These are phyloP conservation scores for Moesziomyces antarcticus DNA, from an alignment of 1,284 basidiomycete genomes.

Conservation along the genomic window DNA sequence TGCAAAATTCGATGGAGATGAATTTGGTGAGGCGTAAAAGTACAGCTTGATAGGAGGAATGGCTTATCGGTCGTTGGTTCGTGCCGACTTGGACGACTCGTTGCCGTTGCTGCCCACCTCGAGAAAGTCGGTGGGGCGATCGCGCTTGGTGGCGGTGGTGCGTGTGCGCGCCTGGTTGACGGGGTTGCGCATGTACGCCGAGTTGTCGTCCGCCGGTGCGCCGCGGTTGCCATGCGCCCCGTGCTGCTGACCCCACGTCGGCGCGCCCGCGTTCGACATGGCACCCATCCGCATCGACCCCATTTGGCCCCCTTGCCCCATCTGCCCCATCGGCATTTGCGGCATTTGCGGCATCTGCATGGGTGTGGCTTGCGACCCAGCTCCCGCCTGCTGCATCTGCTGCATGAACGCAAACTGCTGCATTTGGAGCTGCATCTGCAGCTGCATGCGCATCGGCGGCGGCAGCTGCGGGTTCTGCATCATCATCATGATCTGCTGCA, in stretches of 20 bases:
- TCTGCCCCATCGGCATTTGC: slow-evolving; percentile 1
- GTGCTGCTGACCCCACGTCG: slow-evolving; percentile 39
- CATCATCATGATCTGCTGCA: slow-evolving; percentile 66
- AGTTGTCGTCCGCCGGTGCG: slow-evolving; percentile 41
- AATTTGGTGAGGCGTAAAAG: not conserved
- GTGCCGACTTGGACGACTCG: slow-evolving; percentile 32
- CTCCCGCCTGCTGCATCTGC: slow-evolving; percentile 39
- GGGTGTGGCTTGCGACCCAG: not conserved
- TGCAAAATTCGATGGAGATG: too few species aligned
- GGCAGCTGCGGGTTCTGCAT: slow-evolving; percentile 63
- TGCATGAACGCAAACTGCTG: slow-evolving; percentile 63
- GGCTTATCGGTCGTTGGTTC: slow-evolving; percentile 14
- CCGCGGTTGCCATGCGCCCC: slow-evolving; percentile 22
- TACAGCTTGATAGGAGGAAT: not conserved
- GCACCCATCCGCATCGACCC: slow-evolving; percentile 36
- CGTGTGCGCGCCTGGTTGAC: slow-evolving; percentile 33
- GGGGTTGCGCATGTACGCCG: slow-evolving; percentile 48
- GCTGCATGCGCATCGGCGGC: slow-evolving; percentile 64
- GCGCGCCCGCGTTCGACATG: slow-evolving; percentile 6
- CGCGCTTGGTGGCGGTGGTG: slow-evolving; percentile 35
- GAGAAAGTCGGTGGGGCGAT: slow-evolving; percentile 53
- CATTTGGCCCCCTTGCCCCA: slow-evolving; percentile 27
- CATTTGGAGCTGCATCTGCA: slow-evolving; percentile 66
- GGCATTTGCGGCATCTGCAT: not conserved
- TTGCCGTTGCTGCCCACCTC: slow-evolving; percentile 40